Evolutionary conservation across 2,329 filamentous ascomycete genomes (phyloP).

Genomic region (Cladosporium halotolerans): DNA sequence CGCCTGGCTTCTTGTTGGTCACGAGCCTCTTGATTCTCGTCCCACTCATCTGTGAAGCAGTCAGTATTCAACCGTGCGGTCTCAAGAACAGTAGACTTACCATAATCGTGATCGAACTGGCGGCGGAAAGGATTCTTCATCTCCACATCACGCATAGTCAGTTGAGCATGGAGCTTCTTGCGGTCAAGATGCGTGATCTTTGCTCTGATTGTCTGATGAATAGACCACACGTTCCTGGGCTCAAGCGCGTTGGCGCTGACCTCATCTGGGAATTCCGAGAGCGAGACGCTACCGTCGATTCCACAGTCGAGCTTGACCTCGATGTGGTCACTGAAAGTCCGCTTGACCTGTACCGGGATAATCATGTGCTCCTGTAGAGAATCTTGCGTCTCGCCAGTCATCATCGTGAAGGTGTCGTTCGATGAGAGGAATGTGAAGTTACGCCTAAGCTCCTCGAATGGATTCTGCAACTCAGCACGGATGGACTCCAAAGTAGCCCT

Average conservation of each 20-base stretch:
- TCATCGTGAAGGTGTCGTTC: slow-evolving; percentile 89
- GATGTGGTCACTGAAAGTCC: slow-evolving; percentile 86
- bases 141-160: slow-evolving; percentile 77
- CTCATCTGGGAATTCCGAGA: slow-evolving; percentile 70
- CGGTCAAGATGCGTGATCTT: slow-evolving; percentile 85
- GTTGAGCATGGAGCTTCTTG: slow-evolving; percentile 73
- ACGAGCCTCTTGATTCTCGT: slow-evolving; percentile 55
- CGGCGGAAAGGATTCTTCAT: slow-evolving; percentile 66
- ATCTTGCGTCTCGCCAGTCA: slow-evolving; percentile 85
- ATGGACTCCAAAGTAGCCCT: slow-evolving; percentile 94
- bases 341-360: slow-evolving; percentile 77
- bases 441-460: slow-evolving; percentile 88
- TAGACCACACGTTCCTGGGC: slow-evolving; percentile 60
- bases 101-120: slow-evolving; percentile 58
- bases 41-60: slow-evolving; percentile 60
- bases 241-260: slow-evolving; percentile 49
- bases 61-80: not conserved
- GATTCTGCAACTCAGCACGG: slow-evolving; percentile 81
- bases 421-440: slow-evolving; percentile 64
- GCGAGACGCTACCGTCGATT: slow-evolving; percentile 80
- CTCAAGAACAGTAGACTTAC: not conserved
- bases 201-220: slow-evolving; percentile 78
- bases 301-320: slow-evolving; percentile 92
- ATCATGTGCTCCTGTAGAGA: slow-evolving; percentile 87
- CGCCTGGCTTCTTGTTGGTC: slow-evolving; percentile 74